Conservation (phyloP, 1,284 basidiomycete species). For the Sutorius eximius region DNA sequence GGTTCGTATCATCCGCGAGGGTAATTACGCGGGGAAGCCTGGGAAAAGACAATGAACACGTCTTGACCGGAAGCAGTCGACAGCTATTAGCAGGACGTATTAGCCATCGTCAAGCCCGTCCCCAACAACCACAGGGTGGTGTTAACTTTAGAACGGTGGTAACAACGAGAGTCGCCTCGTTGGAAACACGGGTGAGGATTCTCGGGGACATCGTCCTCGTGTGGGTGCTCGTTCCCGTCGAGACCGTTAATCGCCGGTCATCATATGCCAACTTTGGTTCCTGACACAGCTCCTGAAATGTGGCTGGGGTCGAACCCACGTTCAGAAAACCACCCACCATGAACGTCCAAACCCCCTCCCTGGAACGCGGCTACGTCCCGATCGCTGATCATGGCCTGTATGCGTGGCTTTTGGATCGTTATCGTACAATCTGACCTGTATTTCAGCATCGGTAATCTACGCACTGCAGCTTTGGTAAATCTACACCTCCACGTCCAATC, state of each 20-base stretch:
- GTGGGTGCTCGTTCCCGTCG: background rate
- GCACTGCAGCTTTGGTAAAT: conserved; percentile 72
- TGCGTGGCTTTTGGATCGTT: conserved; percentile 33
- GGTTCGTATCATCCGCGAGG: too few species aligned
- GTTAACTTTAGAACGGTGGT: background rate
- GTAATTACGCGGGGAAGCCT: background rate
- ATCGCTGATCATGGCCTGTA: conserved; percentile 75
- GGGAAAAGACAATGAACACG: conserved; percentile 2
- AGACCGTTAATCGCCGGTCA: background rate
- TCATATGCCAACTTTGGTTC: conserved; percentile 13
- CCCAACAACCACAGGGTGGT: background rate
- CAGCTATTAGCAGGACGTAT: background rate
- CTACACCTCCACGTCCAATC: background rate
- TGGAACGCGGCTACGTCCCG: conserved; percentile 55
- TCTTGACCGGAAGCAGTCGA: conserved; percentile 1
- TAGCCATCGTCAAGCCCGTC: background rate
- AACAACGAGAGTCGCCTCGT: background rate
- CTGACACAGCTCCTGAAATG: background rate
- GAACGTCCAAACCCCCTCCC: conserved; percentile 36
- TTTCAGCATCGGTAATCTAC: conserved; percentile 73
- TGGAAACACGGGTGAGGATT: background rate
- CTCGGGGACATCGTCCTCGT: background rate
- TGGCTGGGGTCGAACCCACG: background rate
- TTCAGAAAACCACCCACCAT: conserved; percentile 26
- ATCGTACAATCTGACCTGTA: conserved; percentile 8